Evolutionary conservation across 352 stramenopile species (phyloP).

Genomic region (Phytophthora idaei): DNA sequence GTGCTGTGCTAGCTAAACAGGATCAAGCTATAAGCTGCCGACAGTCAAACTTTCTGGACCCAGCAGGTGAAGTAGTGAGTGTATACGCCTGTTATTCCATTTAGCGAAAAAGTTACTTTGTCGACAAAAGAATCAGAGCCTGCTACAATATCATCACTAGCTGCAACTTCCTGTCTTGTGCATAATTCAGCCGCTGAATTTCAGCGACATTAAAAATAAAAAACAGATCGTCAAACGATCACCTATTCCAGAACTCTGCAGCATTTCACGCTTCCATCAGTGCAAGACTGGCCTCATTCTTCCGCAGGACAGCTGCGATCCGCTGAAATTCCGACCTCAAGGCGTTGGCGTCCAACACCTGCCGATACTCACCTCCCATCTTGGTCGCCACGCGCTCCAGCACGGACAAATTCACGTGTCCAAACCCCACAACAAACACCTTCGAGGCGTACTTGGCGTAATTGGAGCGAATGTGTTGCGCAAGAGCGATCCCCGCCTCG

Average conservation of each 20-base stretch:
- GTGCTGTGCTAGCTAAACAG: constrained; percentile 46
- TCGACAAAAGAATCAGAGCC: too few relatives aligned
- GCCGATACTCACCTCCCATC: not conserved
- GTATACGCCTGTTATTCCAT: too few relatives aligned
- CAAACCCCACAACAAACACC: not conserved
- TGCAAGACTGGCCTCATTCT: not conserved
- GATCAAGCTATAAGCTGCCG: too few relatives aligned
- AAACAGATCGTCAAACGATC: too few relatives aligned
- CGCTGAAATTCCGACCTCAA: not conserved
- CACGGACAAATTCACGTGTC: not conserved
- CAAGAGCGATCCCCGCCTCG: not conserved
- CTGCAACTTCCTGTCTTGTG: too few relatives aligned
- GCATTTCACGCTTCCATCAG: not conserved
- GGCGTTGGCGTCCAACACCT: not conserved
- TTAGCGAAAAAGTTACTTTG: too few relatives aligned
- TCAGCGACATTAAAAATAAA: too few relatives aligned
- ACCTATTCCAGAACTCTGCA: not conserved
- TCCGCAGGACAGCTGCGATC: not conserved
- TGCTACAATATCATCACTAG: too few relatives aligned
- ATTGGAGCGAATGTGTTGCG: not conserved
- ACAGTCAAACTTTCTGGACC: too few relatives aligned
- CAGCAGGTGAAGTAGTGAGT: not conserved
- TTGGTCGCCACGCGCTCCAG: not conserved
- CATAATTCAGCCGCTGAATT: too few relatives aligned
- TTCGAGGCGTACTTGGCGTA: not conserved